These are phyloP conservation scores for Lactarius sanguifluus DNA, from an alignment of 768 basidiomycete species.

Conservation along the genomic window DNA sequence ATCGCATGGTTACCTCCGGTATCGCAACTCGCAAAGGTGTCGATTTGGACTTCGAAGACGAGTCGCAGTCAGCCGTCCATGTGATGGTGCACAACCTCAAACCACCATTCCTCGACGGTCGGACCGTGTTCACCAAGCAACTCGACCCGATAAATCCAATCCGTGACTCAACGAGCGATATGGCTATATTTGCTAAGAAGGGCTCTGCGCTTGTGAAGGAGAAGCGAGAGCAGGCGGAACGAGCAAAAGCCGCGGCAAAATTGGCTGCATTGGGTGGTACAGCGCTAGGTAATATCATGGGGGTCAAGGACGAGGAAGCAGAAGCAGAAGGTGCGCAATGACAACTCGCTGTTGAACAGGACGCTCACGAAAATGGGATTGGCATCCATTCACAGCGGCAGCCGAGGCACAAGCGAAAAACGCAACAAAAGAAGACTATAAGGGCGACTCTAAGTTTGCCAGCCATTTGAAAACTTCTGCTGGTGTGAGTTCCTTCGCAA, in stretches of 20 bases:
- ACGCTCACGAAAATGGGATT: slow-evolving; percentile 67
- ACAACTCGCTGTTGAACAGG: slow-evolving; percentile 49
- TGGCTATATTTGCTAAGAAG: slow-evolving; percentile 96
- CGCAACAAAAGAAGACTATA: slow-evolving; percentile 69
- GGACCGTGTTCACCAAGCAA: slow-evolving; percentile 94
- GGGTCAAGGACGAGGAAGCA: slow-evolving; percentile 92
- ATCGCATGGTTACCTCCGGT: slow-evolving; percentile 95
- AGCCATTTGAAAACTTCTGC: slow-evolving; percentile 79
- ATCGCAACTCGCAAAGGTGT: slow-evolving; percentile 84
- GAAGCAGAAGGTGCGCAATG: slow-evolving; percentile 79
- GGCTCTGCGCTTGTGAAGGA: slow-evolving; percentile 94
- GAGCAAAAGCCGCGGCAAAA: slow-evolving; percentile 95
- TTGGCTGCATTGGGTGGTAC: slow-evolving; percentile 91
- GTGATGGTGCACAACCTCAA: slow-evolving; percentile 97
- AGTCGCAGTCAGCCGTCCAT: slow-evolving; percentile 93
- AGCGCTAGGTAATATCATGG: slow-evolving; percentile 95
- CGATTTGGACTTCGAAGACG: slow-evolving; percentile 95
- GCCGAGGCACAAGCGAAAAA: slow-evolving; percentile 49
- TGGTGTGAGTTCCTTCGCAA: slow-evolving; percentile 80
- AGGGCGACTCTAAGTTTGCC: slow-evolving; percentile 97
- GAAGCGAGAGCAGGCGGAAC: slow-evolving; percentile 93
- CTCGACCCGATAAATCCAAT: slow-evolving; percentile 97
- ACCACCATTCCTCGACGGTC: slow-evolving; percentile 96
- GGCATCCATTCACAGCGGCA: slow-evolving; percentile 43
- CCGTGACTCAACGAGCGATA: slow-evolving; percentile 87